Evolutionary conservation across 371 early-diverging fungal genomes (phyloP).

Genomic region (Circinella minor): DNA sequence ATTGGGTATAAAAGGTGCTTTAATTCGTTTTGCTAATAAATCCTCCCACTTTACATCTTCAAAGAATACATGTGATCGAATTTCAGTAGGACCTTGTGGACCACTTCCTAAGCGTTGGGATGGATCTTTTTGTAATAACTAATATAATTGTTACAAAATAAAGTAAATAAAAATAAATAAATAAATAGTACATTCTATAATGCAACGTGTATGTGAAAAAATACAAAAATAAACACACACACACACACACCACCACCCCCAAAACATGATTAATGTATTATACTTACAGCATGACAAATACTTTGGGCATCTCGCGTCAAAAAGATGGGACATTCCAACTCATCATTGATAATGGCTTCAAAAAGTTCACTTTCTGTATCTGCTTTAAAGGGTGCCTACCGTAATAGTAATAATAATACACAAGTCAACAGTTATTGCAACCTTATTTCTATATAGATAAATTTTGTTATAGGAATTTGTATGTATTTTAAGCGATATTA

Average conservation of each 20-base stretch:
- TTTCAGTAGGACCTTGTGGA: conserved; percentile 83
- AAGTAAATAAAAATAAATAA: background rate
- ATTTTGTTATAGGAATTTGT: no score
- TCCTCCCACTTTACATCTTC: conserved; percentile 93
- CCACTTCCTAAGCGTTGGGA: conserved; percentile 85
- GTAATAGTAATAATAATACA: no score
- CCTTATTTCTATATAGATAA: background rate
- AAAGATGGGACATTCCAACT: conserved; percentile 89
- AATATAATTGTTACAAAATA: conserved; percentile 4
- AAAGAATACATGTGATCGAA: conserved; percentile 95
- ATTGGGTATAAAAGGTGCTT: conserved; percentile 90
- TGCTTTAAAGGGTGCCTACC: conserved; percentile 89
- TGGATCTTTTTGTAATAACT: conserved; percentile 90
- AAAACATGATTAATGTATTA: no score
- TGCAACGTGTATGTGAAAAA: background rate
- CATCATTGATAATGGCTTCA: conserved; percentile 93
- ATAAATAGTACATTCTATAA: background rate
- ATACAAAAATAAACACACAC: background rate
- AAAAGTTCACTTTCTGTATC: conserved; percentile 97
- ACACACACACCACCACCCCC: no score
- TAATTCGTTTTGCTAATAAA: conserved; percentile 77
- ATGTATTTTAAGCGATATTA: background rate
- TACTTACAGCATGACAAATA: conserved; percentile 78
- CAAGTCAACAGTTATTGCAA: no score
- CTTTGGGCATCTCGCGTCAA: conserved; percentile 93